A percentile compares a stretch with the other conserved stretches of the same genome.
Evolutionary conservation across 164 flowering plant species (phyloP).

Genomic region (Liriodendron chinense): DNA sequence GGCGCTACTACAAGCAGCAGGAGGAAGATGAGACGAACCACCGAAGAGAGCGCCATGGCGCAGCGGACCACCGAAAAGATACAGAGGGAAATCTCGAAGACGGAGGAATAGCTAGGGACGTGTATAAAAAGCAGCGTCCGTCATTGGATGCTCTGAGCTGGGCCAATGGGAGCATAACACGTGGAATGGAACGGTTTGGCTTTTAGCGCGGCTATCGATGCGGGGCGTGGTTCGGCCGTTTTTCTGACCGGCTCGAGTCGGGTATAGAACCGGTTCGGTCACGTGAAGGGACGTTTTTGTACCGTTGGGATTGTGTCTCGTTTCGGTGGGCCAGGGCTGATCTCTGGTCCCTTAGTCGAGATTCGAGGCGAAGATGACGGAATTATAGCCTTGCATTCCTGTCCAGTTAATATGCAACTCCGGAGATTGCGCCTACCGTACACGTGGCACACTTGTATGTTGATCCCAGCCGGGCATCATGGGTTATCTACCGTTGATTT

Average conservation of each 20-base stretch:
- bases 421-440: too few species aligned
- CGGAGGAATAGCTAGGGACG: background rate
- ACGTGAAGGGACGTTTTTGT: background rate
- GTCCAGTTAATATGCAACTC: too few species aligned
- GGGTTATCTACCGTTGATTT: too few species aligned
- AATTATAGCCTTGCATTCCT: too few species aligned
- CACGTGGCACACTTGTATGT: too few species aligned
- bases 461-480: too few species aligned
- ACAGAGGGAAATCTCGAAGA: background rate
- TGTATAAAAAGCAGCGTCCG: conserved; percentile 1
- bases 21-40: background rate
- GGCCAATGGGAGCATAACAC: background rate
- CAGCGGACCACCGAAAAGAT: background rate
- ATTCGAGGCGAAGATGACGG: background rate
- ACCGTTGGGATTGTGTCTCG: conserved; percentile 1
- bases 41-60: conserved; percentile 1
- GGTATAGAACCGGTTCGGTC: background rate
- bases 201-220: background rate
- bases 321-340: background rate
- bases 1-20: conserved; percentile 1
- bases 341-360: background rate
- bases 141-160: conserved; percentile 4
- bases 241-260: background rate
- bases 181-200: background rate
- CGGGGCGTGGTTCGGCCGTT: background rate